These are phyloP conservation scores for Lasiodiplodia gonubiensis DNA, from an alignment of 2,329 filamentous ascomycete genomes.

Conservation along the genomic window DNA sequence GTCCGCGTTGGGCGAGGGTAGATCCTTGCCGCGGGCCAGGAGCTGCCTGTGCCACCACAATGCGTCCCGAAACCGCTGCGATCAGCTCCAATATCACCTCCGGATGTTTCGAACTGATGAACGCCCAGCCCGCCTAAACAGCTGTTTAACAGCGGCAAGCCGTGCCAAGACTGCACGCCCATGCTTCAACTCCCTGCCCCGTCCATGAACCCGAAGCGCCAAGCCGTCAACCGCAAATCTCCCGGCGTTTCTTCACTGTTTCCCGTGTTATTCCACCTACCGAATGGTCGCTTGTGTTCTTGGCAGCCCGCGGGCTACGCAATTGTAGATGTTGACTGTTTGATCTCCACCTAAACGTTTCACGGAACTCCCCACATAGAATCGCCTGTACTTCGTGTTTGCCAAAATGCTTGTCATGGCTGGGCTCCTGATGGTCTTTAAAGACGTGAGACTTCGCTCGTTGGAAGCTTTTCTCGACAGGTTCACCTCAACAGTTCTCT, in stretches of 20 bases:
- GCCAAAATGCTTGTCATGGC: slow-evolving; percentile 8
- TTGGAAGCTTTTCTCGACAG: slow-evolving; percentile 1
- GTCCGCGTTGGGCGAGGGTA: background rate
- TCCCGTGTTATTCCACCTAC: slow-evolving; percentile 28
- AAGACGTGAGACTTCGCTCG: background rate
- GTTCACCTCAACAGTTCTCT: slow-evolving; percentile 25
- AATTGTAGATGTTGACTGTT: background rate
- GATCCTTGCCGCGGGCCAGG: background rate
- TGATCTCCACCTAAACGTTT: slow-evolving; percentile 17
- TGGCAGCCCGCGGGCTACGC: slow-evolving; percentile 5
- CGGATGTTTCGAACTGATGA: slow-evolving; percentile 29
- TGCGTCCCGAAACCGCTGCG: background rate
- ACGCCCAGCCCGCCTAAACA: slow-evolving; percentile 17
- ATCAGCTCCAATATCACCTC: slow-evolving; percentile 5
- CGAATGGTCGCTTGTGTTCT: background rate
- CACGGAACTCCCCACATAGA: slow-evolving; percentile 4
- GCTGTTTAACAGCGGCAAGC: slow-evolving; percentile 22
- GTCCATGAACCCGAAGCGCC: slow-evolving; percentile 12
- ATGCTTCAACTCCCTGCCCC: background rate
- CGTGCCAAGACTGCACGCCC: slow-evolving; percentile 12
- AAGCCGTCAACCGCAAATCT: slow-evolving; percentile 11
- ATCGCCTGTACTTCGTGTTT: slow-evolving; percentile 3
- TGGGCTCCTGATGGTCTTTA: slow-evolving; percentile 8
- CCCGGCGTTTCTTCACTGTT: background rate
- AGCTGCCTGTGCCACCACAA: slow-evolving; percentile 12